These are phyloP conservation scores for Wickerhamomyces chaumierensis DNA, from an alignment of 805 yeast species.

Conservation along the genomic window DNA sequence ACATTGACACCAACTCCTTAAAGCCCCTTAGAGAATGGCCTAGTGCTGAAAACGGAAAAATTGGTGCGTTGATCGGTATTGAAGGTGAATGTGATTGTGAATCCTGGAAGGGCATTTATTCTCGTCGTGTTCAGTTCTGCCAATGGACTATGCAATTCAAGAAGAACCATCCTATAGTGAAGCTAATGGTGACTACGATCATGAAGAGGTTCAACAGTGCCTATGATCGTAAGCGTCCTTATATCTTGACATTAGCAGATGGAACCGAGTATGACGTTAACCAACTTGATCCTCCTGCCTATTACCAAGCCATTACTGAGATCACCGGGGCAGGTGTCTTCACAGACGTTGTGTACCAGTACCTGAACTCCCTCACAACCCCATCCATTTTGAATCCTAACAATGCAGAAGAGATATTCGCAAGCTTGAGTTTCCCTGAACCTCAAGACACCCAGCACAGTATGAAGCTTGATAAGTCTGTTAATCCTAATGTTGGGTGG, in stretches of 20 bases:
- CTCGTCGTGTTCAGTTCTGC: conserved; percentile 47
- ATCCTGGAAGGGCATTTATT: conserved; percentile 40
- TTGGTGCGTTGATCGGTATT: conserved; percentile 44
- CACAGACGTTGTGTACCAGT: conserved; percentile 27
- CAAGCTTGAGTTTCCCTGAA: conserved; percentile 1
- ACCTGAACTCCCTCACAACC: conserved; percentile 29
- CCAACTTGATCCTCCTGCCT: conserved; percentile 35
- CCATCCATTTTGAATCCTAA: conserved; percentile 4
- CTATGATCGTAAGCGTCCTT: conserved; percentile 18
- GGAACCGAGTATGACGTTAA: conserved; percentile 22
- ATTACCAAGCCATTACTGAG: conserved; percentile 48
- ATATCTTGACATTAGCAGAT: conserved; percentile 16
- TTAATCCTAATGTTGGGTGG: conserved; percentile 10
- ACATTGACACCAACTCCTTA: conserved; percentile 39
- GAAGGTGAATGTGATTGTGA: conserved; percentile 43
- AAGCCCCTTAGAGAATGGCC: conserved; percentile 52
- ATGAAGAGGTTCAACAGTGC: conserved; percentile 20
- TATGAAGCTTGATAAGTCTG: conserved; percentile 3
- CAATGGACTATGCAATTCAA: conserved; percentile 53
- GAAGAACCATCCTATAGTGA: conserved; percentile 49
- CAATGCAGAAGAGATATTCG: conserved; percentile 4
- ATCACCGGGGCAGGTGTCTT: conserved; percentile 46
- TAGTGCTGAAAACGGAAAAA: conserved; percentile 25
- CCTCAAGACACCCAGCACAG: conserved; percentile 6
- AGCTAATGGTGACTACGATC: conserved; percentile 40